phyloP scores from a whole-genome alignment of 176 grass and related monocot species.

The Pontederia crassipes region DNA sequence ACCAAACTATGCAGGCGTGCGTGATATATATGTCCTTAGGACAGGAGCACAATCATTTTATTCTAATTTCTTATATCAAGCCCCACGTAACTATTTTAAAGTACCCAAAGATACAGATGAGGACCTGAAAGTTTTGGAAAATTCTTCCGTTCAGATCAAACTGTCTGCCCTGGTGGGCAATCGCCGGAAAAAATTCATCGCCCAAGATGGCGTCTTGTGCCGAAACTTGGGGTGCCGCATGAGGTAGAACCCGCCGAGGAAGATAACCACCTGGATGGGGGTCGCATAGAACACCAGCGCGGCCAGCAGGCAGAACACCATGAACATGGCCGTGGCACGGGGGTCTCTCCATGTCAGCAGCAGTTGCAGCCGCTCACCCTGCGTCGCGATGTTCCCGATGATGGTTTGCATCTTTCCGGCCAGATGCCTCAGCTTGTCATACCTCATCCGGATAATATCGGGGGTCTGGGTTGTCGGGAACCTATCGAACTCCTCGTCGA shows the following conservation, averaged over 20 bases:
- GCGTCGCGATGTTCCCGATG: slow-evolving; percentile 3
- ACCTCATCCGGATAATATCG: slow-evolving; percentile 1
- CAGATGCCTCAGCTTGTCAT: not conserved
- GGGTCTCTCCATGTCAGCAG: slow-evolving; percentile 13
- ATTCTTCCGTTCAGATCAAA: not conserved
- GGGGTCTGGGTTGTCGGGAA: not conserved
- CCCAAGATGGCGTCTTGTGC: not conserved
- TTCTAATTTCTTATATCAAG: too few relatives aligned
- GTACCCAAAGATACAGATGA: too few relatives aligned
- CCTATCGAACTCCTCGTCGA: slow-evolving; percentile 7
- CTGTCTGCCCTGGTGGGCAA: slow-evolving; percentile 9
- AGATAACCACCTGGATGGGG: not conserved
- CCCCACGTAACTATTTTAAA: too few relatives aligned
- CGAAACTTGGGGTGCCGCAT: slow-evolving; percentile 9
- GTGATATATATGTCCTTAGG: too few relatives aligned
- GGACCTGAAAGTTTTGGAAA: too few relatives aligned
- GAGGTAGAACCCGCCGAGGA: not conserved
- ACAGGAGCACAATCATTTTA: too few relatives aligned
- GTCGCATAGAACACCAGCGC: not conserved
- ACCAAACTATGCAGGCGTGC: too few relatives aligned
- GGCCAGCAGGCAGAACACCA: slow-evolving; percentile 3
- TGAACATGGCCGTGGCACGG: slow-evolving; percentile 7
- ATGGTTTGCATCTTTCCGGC: not conserved
- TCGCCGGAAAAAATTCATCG: slow-evolving; percentile 4
- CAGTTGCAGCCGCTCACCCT: slow-evolving; percentile 3